phyloP scores from a whole-genome alignment of 1,284 basidiomycete species.

The Fomitopsis pinicola region DNA sequence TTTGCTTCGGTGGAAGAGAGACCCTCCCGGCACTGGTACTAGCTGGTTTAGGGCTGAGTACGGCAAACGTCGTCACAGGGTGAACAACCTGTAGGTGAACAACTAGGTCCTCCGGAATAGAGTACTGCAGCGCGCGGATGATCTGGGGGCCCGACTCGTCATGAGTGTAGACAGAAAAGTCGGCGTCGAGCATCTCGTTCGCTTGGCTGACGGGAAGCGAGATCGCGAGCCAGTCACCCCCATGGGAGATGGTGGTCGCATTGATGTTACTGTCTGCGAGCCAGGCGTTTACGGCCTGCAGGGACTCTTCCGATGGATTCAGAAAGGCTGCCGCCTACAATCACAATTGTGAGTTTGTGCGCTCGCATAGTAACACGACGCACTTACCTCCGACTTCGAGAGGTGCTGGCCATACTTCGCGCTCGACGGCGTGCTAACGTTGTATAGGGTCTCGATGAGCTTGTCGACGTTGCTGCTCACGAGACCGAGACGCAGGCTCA shows the following conservation, averaged over 20 bases:
- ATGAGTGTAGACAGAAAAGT: slow-evolving; percentile 37
- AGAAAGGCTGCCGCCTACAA: slow-evolving; percentile 33
- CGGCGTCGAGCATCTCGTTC: slow-evolving; percentile 31
- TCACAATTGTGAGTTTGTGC: background rate
- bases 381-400: slow-evolving; percentile 24
- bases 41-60: background rate
- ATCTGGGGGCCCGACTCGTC: slow-evolving; percentile 24
- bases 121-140: slow-evolving; percentile 38
- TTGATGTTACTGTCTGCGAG: slow-evolving; percentile 29
- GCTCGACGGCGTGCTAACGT: slow-evolving; percentile 27
- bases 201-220: slow-evolving; percentile 28
- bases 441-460: slow-evolving; percentile 25
- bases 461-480: slow-evolving; percentile 25
- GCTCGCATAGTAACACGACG: no score
- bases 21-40: slow-evolving; percentile 24
- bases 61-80: slow-evolving; percentile 31
- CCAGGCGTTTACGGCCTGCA: slow-evolving; percentile 30
- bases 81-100: slow-evolving; percentile 38
- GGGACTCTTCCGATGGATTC: slow-evolving; percentile 28
- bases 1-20: slow-evolving; percentile 36
- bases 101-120: slow-evolving; percentile 33
- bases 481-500: slow-evolving; percentile 27
- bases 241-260: slow-evolving; percentile 20
- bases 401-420: slow-evolving; percentile 29
- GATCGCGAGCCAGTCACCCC: slow-evolving; percentile 19